Evolutionary conservation across 176 grass and related monocot species (phyloP), one percentile per base, ranked within the genome.

Genomic region (Pharus latifolius): DNA sequence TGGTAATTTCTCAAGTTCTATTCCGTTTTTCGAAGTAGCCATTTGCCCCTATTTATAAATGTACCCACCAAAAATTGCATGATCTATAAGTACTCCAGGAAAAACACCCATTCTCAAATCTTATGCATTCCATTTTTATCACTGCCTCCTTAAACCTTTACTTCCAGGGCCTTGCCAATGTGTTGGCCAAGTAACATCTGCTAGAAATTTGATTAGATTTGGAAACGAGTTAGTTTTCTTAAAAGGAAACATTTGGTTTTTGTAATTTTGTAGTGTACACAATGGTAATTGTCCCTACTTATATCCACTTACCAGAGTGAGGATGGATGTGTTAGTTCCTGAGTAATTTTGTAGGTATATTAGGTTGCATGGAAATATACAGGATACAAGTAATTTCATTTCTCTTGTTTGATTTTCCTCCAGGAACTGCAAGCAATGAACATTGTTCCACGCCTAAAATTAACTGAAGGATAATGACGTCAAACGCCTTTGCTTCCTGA

Each of bases 361-460:
- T 75, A 27, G 12, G 50, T 15, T 62, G 24, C 15, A 37, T 35
- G 11, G 58, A 59, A 20, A 3, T 28, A 33, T 10, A 25, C n/a
- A 40, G 27, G 23, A 63, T 45, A n/a, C 13, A 32, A 1, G 50
- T 71, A 23, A 35, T 23, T n/a, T 60, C 15, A 43, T 67, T 27
- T 29, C 0, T 63, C 10, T 63, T 76, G 10, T 35, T 38, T 78
- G 41, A 24, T 51, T 19, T 45, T 14, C 47, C 31, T 67, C 14
- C 83, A 96, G 91, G 91, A 96, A 41, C 74, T 96, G 81, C 91
- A 96, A 42, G 69, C 91, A 7, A 96, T 96, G 91, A 96, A 96
- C 63, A 87, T 96, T 50, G 87, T 90, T 69, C 91, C 91, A 15
- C 87, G 87, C 41, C 52, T 91, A 29, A 88, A 84, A 54, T 75